These are phyloP conservation scores for Pythium oligandrum DNA, from an alignment of 352 stramenopile species.

Conservation along the genomic window DNA sequence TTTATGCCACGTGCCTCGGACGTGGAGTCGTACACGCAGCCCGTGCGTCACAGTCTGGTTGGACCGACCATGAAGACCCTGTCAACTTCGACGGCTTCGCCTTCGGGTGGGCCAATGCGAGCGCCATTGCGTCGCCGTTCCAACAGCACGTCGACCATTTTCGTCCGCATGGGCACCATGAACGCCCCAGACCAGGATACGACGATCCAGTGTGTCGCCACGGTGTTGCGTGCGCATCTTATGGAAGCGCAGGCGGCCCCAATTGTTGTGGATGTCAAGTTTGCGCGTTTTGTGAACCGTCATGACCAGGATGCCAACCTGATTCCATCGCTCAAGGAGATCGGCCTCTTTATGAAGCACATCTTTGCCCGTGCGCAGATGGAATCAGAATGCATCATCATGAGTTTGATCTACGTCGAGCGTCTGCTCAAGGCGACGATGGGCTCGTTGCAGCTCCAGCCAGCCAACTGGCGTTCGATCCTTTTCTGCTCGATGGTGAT, in stretches of 20 bases:
- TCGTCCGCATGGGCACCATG: constrained; percentile 91
- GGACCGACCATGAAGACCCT: no score
- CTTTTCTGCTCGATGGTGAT: constrained; percentile 97
- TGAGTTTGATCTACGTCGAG: constrained; percentile 97
- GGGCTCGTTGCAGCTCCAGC: constrained; percentile 66
- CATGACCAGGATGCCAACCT: constrained; percentile 29
- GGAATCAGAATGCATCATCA: constrained; percentile 97
- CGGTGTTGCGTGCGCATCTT: constrained; percentile 94
- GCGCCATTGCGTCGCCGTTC: constrained; percentile 82
- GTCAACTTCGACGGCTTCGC: neutral
- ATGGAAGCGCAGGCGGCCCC: constrained; percentile 74
- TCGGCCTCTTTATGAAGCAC: constrained; percentile 92
- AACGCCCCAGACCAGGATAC: constrained; percentile 94
- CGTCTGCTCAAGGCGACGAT: constrained; percentile 90
- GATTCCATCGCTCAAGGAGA: constrained; percentile 86
- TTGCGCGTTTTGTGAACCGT: constrained; percentile 67
- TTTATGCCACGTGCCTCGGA: constrained; percentile 44
- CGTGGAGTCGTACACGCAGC: constrained; percentile 42
- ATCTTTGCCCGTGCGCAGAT: constrained; percentile 90
- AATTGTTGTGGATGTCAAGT: constrained; percentile 43
- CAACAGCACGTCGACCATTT: constrained; percentile 94
- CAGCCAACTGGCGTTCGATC: constrained; percentile 92
- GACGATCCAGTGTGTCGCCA: constrained; percentile 95
- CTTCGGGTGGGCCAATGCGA: constrained; percentile 15
- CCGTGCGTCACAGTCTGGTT: neutral